Conservation (phyloP, 2,329 filamentous ascomycete species). For the Parastagonospora avenae region DNA sequence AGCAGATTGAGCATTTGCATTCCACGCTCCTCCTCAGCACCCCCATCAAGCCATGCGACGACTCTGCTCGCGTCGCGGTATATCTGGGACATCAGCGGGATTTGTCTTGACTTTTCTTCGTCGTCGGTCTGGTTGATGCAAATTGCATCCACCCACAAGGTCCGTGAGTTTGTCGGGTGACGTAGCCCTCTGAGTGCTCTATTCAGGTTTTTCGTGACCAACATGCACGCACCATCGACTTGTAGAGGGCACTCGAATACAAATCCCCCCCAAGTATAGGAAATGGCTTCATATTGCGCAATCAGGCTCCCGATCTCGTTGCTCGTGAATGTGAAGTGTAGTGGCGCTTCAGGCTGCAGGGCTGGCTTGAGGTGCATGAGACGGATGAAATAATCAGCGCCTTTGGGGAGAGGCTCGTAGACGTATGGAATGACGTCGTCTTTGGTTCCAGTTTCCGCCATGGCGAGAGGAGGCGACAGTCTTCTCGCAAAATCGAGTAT, state of each 20-base stretch:
- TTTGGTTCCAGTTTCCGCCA: no score
- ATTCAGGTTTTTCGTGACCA: slow-evolving; percentile 13
- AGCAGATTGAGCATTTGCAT: neutral
- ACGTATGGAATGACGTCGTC: no score
- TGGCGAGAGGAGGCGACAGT: neutral
- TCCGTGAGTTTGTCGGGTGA: neutral
- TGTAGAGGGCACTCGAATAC: neutral
- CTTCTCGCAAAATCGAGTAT: no score
- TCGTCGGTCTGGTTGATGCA: slow-evolving; percentile 22
- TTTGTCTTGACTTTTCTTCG: slow-evolving; percentile 16
- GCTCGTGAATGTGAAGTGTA: neutral
- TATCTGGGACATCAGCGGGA: slow-evolving; percentile 19
- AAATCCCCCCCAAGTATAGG: slow-evolving; percentile 14
- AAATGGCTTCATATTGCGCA: slow-evolving; percentile 14
- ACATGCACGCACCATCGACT: neutral
- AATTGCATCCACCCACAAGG: slow-evolving; percentile 18
- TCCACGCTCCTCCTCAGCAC: slow-evolving; percentile 1
- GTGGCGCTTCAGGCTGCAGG: neutral
- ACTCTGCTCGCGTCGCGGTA: slow-evolving; percentile 11
- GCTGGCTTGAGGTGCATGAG: slow-evolving; percentile 1
- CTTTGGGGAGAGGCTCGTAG: neutral
- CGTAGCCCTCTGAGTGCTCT: slow-evolving; percentile 6
- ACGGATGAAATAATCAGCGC: neutral
- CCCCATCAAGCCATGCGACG: slow-evolving; percentile 12
- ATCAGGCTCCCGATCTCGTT: neutral